Evolutionary conservation across 257 asterid genomes (phyloP).

Genomic region (Solanum ossicruentum): DNA sequence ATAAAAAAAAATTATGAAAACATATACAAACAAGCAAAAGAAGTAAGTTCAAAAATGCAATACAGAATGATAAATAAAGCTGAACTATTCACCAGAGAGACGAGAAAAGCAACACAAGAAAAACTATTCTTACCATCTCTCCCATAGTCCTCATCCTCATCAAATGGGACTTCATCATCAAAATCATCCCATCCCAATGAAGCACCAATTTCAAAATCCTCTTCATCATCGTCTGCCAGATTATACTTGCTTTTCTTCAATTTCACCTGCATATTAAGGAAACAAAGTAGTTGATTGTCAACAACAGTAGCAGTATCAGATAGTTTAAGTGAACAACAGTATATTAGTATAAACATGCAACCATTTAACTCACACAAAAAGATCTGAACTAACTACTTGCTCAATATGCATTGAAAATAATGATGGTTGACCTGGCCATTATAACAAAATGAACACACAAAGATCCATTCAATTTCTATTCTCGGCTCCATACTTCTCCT

Average conservation of each 20-base stretch:
- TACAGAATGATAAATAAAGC: background rate
- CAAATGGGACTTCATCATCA: constrained; percentile 57
- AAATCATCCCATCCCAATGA: constrained; percentile 62
- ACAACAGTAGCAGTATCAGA: background rate
- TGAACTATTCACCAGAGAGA: background rate
- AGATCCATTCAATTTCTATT: background rate
- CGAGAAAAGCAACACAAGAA: background rate
- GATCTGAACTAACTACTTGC: background rate
- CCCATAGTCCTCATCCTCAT: constrained; percentile 44
- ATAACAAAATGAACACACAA: background rate
- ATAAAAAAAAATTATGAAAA: background rate
- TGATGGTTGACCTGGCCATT: background rate
- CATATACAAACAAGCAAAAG: background rate
- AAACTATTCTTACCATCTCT: constrained; percentile 31
- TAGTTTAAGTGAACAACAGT: background rate
- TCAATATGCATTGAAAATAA: background rate
- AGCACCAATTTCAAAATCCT: constrained; percentile 41
- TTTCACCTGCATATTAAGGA: constrained; percentile 30
- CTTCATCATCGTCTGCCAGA: constrained; percentile 92
- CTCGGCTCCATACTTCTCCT: background rate
- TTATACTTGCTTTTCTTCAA: constrained; percentile 61
- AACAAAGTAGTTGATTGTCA: background rate
- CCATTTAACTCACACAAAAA: background rate
- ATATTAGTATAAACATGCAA: background rate
- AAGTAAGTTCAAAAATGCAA: background rate